These are phyloP conservation scores for Chamaecyparis obtusa DNA, from an alignment of 75 land plant species.

Conservation along the genomic window DNA sequence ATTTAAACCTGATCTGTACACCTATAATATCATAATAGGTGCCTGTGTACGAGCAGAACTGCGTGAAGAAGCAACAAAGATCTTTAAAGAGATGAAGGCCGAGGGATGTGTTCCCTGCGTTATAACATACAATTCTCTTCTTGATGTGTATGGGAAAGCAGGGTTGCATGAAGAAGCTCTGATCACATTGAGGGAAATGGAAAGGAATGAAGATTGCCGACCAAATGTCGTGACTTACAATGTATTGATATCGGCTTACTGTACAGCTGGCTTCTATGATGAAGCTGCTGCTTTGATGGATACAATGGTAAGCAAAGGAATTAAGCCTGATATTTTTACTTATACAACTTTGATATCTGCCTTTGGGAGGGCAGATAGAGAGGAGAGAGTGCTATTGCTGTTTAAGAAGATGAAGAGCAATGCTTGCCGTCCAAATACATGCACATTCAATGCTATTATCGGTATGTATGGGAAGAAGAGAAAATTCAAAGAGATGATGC, in stretches of 20 bases:
- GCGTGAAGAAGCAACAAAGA: constrained; percentile 57
- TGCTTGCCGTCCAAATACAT: constrained; percentile 75
- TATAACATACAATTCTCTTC: constrained; percentile 80
- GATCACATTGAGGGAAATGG: constrained; percentile 77
- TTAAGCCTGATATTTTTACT: constrained; percentile 77
- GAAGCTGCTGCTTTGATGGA: constrained; percentile 65
- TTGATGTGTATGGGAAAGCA: constrained; percentile 81
- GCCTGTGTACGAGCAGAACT: constrained; percentile 76
- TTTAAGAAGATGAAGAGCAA: constrained; percentile 61
- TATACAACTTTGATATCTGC: constrained; percentile 77
- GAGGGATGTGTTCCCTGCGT: constrained; percentile 63
- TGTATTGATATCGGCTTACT: constrained; percentile 75
- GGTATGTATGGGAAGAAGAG: constrained; percentile 76
- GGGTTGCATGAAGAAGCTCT: constrained; percentile 72
- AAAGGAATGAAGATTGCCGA: constrained; percentile 40
- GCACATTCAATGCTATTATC: constrained; percentile 82
- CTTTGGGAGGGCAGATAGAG: constrained; percentile 70
- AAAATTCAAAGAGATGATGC: constrained; percentile 61
- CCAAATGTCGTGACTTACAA: constrained; percentile 85
- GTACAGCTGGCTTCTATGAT: constrained; percentile 70
- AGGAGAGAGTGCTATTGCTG: constrained; percentile 53
- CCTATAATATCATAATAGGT: constrained; percentile 78
- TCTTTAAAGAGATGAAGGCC: constrained; percentile 55
- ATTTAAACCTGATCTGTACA: constrained; percentile 73
- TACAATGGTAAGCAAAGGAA: constrained; percentile 60